Base-by-base conservation (phyloP, 768 basidiomycete genomes). In the Dioszegia aurantiaca region DNA sequence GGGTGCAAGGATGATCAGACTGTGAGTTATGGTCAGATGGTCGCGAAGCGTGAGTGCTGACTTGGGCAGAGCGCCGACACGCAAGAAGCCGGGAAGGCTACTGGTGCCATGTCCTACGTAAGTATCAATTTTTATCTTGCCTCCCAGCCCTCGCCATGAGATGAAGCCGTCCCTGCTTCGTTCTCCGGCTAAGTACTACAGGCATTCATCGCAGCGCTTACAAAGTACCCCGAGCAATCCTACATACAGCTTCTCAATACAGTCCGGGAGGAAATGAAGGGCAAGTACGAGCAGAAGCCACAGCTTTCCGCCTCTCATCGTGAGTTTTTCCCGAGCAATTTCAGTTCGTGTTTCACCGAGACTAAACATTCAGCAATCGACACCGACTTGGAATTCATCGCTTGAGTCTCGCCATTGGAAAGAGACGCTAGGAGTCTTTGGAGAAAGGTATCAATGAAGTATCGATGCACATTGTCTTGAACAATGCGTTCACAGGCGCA, bases 71-170 rank as follows among this genome's bases (percentile, higher is more conserved):
- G 68, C 40, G 81, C 81, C 4, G 80, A 82, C 54, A 78, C 80
- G 4, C 51, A 67, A 47, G 79, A 80, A 61, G 78, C 68, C 2
- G 80, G 80, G 0, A 70, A 77, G 63, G 79, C 80, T 2, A 82
- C 81, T 0, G 81, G 81, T 6, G 81, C 80, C 4, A 81, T 81
- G 80, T 76, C 73, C 9, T 80, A 69, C 56, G 67, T 69, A 23
- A 54, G 67, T 59, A 6, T n/a, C 8, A 9, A 39, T 46, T n/a
- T 12, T 39, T 33, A 41, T 51, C 1, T 17, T 16, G 44, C n/a
- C n/a, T n/a, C n/a, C n/a, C n/a, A n/a, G n/a, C n/a, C n/a, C n/a
- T n/a, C n/a, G n/a, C n/a, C n/a, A n/a, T n/a, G n/a, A n/a, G n/a
- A n/a, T n/a, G n/a, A n/a, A n/a, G n/a, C n/a, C n/a, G n/a, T n/a